Evolutionary conservation across 2,329 filamentous ascomycete genomes (phyloP).

Genomic region (Cladosporium sp.): DNA sequence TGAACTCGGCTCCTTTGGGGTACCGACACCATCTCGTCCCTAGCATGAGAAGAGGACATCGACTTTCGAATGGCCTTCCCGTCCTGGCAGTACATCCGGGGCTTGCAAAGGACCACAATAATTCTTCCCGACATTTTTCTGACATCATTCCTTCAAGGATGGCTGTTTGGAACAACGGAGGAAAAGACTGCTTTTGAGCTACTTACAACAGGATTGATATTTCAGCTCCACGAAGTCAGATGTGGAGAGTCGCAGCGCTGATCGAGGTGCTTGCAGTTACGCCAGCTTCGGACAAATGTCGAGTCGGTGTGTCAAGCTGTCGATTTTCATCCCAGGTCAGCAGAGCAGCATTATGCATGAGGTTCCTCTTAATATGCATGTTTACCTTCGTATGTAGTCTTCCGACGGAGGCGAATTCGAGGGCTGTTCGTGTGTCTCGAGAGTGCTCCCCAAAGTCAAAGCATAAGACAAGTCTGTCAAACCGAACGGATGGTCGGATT

Average conservation of each 20-base stretch:
- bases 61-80: slow-evolving; percentile 5
- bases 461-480: neutral
- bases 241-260: neutral
- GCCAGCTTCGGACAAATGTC: neutral
- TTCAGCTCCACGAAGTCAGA: slow-evolving; percentile 5
- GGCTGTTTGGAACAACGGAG: neutral
- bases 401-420: neutral
- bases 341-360: neutral
- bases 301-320: neutral
- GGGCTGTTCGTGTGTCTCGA: neutral
- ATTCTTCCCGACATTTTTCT: slow-evolving; percentile 1
- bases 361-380: neutral
- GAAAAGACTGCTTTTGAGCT: neutral
- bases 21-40: neutral
- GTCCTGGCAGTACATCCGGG: slow-evolving; percentile 16
- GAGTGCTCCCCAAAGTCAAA: neutral
- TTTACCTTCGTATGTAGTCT: neutral
- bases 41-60: neutral
- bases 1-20: slow-evolving; percentile 1
- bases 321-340: neutral
- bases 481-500: neutral
- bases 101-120: neutral
- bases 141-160: slow-evolving; percentile 14
- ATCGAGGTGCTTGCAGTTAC: neutral
- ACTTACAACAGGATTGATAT: slow-evolving; percentile 1